phyloP scores from a whole-genome alignment of 2,329 filamentous ascomycete genomes.

The Allantophomopsis cytisporea region DNA sequence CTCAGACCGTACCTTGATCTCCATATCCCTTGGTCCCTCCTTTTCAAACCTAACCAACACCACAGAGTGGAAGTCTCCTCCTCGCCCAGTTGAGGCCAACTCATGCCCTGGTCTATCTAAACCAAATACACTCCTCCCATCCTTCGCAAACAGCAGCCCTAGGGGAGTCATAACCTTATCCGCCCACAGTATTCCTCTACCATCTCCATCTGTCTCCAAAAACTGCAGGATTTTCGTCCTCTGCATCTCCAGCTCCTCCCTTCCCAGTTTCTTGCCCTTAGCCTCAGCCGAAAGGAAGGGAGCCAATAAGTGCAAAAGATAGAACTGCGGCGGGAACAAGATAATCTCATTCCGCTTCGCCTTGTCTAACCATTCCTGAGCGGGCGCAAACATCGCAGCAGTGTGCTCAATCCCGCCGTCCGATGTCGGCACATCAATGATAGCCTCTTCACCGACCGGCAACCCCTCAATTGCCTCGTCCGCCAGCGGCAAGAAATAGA shows the following conservation, averaged over 20 bases:
- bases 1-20: conserved; percentile 35
- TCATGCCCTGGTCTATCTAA: conserved; percentile 46
- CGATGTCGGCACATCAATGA: conserved; percentile 42
- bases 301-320: conserved; percentile 48
- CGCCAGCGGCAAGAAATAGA: conserved; percentile 66
- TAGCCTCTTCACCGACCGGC: conserved; percentile 11
- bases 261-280: conserved; percentile 12
- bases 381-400: conserved; percentile 63
- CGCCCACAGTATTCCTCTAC: conserved; percentile 29
- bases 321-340: conserved; percentile 82
- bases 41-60: conserved; percentile 39
- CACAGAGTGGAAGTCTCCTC: conserved; percentile 45
- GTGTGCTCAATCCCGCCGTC: conserved; percentile 57
- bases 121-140: conserved; percentile 36
- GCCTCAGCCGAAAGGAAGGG: conserved; percentile 30
- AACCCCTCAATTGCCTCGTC: conserved; percentile 8
- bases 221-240: conserved; percentile 39
- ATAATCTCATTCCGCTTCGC: conserved; percentile 57
- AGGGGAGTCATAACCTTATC: conserved; percentile 49
- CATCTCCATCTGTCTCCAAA: conserved; percentile 24
- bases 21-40: conserved; percentile 35
- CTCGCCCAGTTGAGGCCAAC: conserved; percentile 29
- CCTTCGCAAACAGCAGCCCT: conserved; percentile 28
- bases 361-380: conserved; percentile 53
- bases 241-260: conserved; percentile 28